Conservation (phyloP, 768 basidiomycete genomes). For the Tricholoma flavovirens region DNA sequence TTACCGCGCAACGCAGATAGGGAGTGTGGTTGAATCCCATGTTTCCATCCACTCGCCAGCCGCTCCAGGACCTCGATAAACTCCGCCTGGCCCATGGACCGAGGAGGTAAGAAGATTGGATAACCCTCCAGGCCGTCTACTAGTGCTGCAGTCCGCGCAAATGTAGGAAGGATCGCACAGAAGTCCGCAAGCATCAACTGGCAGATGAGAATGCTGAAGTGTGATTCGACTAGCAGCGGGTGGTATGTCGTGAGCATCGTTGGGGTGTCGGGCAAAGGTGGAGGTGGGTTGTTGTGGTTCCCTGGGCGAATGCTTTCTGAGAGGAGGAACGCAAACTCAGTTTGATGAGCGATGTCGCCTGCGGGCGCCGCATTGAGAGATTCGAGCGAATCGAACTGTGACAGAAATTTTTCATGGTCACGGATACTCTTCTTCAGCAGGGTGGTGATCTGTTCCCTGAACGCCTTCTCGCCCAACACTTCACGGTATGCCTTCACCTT, state of each 20-base stretch:
- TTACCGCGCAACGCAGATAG: conserved; percentile 31
- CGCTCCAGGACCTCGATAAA: conserved; percentile 83
- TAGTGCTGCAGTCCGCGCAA: conserved; percentile 58
- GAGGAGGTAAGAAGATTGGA: conserved; percentile 80
- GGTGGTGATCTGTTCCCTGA: conserved; percentile 54
- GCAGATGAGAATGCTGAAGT: conserved; percentile 74
- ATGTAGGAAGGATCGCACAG: conserved; percentile 51
- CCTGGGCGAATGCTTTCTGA: conserved; percentile 66
- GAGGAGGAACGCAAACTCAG: conserved; percentile 63
- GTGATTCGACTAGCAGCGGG: conserved; percentile 82
- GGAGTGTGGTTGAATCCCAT: conserved; percentile 58
- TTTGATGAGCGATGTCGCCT: conserved; percentile 45
- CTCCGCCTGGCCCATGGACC: conserved; percentile 88
- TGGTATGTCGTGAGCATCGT: conserved; percentile 85
- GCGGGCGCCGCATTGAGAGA: conserved; percentile 26
- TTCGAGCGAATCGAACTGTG: conserved; percentile 77
- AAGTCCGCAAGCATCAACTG: conserved; percentile 78
- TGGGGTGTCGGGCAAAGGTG: conserved; percentile 38
- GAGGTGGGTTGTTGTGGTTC: conserved; percentile 30
- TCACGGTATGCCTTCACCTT: conserved; percentile 63
- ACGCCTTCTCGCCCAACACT: conserved; percentile 46
- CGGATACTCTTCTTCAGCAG: conserved; percentile 71
- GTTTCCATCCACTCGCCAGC: conserved; percentile 70
- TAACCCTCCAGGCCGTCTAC: conserved; percentile 85
- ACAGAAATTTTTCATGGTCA: conserved; percentile 80